Base-by-base conservation (phyloP, 331 rosid genomes). In the Erythrophleum ivorense region DNA sequence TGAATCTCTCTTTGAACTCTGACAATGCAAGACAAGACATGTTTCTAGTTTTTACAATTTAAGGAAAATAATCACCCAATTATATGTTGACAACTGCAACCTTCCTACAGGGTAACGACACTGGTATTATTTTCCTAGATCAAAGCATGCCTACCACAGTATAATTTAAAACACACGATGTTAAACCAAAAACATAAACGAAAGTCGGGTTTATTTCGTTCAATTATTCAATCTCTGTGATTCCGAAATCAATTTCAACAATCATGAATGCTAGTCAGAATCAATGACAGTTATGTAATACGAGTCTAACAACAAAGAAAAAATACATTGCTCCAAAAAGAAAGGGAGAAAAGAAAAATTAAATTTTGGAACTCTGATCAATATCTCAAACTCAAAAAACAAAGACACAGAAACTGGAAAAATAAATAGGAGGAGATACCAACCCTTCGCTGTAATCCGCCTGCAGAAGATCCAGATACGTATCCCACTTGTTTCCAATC, bases 401-500 rank as follows among this genome's bases (percentile, higher is more conserved):
- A 10, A 7, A 7, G 21, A 3, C 8, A 5, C 33, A 79, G 9
- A 67, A 21, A 43, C 38, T 43, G 59, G 31, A 53, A 40, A 54
- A 40, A 10, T 9, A 8, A 10, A 58, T 5, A 5, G 9, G 6
- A 63, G 74, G 1, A 60, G 75, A 59, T 16, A 43, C 82, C 59
- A 16, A 88, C 97, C 97, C 97, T 88, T 92, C 97, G 9, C 89
- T 73, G 76, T 92, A 90, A 59, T 92, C 97, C 0, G 94, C 85
- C 77, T 92, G 92, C 21, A 90, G 85, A 81, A 92, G 94, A 75
- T 92, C 94, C 33, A 92, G 92, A 80, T 92, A 92, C 5, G 86
- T 71, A 74, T 92, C 97, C 97, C 94, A 90, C 63, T 92, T 90
- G 89, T 92, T 88, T 68, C 97, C 94, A 65, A 90, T 88, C 55